phyloP scores from a whole-genome alignment of 1,284 basidiomycete species.

The Neotropicomus parvogracilis region DNA sequence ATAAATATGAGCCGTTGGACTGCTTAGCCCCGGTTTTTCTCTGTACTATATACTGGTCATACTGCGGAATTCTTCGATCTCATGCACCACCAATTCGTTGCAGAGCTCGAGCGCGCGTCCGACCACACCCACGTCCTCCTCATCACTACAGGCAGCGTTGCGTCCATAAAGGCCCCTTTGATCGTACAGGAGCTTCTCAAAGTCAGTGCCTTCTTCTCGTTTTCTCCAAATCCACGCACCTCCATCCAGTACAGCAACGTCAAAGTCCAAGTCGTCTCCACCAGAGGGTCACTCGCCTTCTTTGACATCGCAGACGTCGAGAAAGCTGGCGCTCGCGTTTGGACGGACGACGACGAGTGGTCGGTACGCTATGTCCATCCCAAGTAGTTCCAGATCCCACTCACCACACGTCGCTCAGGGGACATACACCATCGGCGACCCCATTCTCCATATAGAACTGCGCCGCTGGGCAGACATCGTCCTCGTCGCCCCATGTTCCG shows the following conservation, averaged over 20 bases:
- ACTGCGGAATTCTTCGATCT: slow-evolving; percentile 1
- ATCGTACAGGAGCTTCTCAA: slow-evolving; percentile 76
- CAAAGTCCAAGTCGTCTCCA: slow-evolving; percentile 82
- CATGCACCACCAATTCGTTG: slow-evolving; percentile 38
- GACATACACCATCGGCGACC: slow-evolving; percentile 75
- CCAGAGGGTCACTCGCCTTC: slow-evolving; percentile 76
- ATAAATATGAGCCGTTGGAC: slow-evolving; percentile 14
- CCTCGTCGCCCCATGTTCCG: slow-evolving; percentile 91
- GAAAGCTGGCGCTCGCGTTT: slow-evolving; percentile 61
- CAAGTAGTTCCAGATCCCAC: not conserved
- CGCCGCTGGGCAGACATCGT: slow-evolving; percentile 96
- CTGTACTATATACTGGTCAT: slow-evolving; percentile 21
- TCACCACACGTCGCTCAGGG: slow-evolving; percentile 33
- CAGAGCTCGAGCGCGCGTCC: slow-evolving; percentile 41
- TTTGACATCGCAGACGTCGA: slow-evolving; percentile 59
- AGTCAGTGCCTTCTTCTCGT: slow-evolving; percentile 45
- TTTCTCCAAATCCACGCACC: not conserved
- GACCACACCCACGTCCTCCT: slow-evolving; percentile 71
- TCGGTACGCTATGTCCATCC: slow-evolving; percentile 26
- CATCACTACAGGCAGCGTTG: slow-evolving; percentile 90
- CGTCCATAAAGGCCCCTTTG: slow-evolving; percentile 88
- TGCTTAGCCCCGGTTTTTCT: not conserved
- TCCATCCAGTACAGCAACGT: slow-evolving; percentile 65
- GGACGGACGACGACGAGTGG: slow-evolving; percentile 95
- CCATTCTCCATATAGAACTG: slow-evolving; percentile 95